phyloP scores from a whole-genome alignment of 768 basidiomycete genomes.

The Phaeotremella fagi region DNA sequence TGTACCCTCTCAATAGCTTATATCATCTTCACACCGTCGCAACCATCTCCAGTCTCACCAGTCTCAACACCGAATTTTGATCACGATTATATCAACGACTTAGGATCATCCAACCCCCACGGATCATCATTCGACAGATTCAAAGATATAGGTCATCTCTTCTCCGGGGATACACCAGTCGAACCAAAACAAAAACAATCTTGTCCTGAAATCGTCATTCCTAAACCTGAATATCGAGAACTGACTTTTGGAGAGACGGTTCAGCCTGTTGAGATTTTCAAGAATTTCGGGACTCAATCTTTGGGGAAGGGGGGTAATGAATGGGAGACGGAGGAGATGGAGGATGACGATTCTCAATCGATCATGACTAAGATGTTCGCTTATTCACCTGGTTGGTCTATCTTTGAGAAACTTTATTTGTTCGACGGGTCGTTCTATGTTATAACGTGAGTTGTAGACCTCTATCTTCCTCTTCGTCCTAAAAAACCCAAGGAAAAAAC shows the following conservation, averaged over 20 bases:
- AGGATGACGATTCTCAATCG: conserved; percentile 24
- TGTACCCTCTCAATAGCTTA: conserved; percentile 40
- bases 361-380: conserved; percentile 25
- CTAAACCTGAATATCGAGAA: neutral
- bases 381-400: conserved; percentile 43
- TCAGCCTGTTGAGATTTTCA: neutral
- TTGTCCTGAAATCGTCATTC: neutral
- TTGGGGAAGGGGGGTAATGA: neutral
- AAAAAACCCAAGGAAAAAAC: no score
- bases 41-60: neutral
- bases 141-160: neutral
- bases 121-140: neutral
- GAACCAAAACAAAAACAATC: neutral
- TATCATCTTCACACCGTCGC: conserved; percentile 25
- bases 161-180: neutral
- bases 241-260: neutral
- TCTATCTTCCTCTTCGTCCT: neutral
- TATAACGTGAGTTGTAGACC: conserved; percentile 38
- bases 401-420: conserved; percentile 42
- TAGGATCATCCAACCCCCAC: no score
- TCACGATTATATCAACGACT: neutral
- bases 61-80: neutral
- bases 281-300: neutral
- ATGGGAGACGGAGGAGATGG: conserved; percentile 28
- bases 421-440: conserved; percentile 43